Conservation (phyloP, 192 early-diverging fungal species). For the Diversispora epigaea region DNA sequence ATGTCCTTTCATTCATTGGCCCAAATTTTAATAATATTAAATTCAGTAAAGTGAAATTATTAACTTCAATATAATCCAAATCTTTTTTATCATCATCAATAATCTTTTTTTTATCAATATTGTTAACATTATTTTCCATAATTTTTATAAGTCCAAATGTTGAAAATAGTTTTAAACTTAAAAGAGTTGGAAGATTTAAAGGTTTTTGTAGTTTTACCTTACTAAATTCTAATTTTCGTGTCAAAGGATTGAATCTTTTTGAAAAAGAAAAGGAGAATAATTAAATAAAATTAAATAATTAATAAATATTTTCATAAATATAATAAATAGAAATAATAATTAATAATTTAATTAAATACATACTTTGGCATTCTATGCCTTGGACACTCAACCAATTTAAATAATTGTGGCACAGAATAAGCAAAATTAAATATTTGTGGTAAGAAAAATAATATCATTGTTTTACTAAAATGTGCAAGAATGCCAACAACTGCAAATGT, state of each 20-base stretch:
- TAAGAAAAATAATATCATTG: slow-evolving; percentile 87
- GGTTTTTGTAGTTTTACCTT: slow-evolving; percentile 10
- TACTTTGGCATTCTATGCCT: slow-evolving; percentile 90
- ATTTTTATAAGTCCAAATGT: slow-evolving; percentile 17
- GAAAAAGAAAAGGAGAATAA: slow-evolving; percentile 31
- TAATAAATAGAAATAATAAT: not conserved
- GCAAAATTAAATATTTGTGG: slow-evolving; percentile 99
- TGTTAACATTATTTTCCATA: slow-evolving; percentile 29
- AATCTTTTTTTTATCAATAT: too few species aligned
- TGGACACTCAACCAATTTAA: slow-evolving; percentile 91
- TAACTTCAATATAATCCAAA: slow-evolving; percentile 52
- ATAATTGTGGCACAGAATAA: slow-evolving; percentile 92
- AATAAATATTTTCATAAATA: slow-evolving; percentile 32
- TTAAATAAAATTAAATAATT: slow-evolving; percentile 14
- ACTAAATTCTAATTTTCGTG: slow-evolving; percentile 25
- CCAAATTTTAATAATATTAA: slow-evolving; percentile 77
- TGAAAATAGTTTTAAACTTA: slow-evolving; percentile 30
- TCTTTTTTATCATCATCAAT: too few species aligned
- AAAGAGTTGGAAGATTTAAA: not conserved
- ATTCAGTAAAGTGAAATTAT: slow-evolving; percentile 93
- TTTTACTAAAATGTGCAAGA: slow-evolving; percentile 90
- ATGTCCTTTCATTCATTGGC: slow-evolving; percentile 69
- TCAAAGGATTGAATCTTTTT: slow-evolving; percentile 25
- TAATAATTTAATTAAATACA: slow-evolving; percentile 27
- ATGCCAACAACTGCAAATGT: slow-evolving; percentile 97